Conservation (phyloP, 2,329 filamentous ascomycete species). For the Colletotrichum viniferum region DNA sequence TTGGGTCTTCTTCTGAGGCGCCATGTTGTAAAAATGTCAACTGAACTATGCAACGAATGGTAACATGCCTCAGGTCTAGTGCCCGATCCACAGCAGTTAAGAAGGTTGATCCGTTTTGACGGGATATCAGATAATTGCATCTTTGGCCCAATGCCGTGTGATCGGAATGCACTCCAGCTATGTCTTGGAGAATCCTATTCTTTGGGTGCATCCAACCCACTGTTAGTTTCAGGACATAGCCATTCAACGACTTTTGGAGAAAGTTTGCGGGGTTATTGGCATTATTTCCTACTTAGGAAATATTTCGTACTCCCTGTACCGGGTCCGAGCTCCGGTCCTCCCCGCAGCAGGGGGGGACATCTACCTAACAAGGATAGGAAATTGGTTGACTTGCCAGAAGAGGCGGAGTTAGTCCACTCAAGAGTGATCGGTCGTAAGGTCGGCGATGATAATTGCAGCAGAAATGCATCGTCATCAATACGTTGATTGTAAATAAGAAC, state of each 20-base stretch:
- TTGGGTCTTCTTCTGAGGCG: background rate
- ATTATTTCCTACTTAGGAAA: background rate
- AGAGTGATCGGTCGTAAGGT: background rate
- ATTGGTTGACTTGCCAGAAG: background rate
- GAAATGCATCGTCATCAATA: background rate
- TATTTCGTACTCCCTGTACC: background rate
- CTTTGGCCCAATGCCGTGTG: background rate
- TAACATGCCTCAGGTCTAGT: background rate
- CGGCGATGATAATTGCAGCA: background rate
- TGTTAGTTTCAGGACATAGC: background rate
- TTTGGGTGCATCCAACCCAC: background rate
- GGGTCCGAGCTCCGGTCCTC: background rate
- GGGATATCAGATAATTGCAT: background rate
- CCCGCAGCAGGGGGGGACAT: background rate
- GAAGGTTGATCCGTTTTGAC: background rate
- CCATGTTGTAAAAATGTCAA: background rate
- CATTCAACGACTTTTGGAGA: background rate
- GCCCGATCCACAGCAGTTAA: background rate
- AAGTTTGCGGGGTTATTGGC: background rate
- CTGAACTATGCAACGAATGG: background rate
- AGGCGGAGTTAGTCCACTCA: background rate
- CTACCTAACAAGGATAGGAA: background rate
- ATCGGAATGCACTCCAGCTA: background rate
- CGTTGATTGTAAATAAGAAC: background rate
- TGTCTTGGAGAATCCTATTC: background rate